Evolutionary conservation across 78 protist species (phyloP), one percentile per base, ranked within the genome.

Genomic region (slime mould (Dictyostelium discoideum)): DNA sequence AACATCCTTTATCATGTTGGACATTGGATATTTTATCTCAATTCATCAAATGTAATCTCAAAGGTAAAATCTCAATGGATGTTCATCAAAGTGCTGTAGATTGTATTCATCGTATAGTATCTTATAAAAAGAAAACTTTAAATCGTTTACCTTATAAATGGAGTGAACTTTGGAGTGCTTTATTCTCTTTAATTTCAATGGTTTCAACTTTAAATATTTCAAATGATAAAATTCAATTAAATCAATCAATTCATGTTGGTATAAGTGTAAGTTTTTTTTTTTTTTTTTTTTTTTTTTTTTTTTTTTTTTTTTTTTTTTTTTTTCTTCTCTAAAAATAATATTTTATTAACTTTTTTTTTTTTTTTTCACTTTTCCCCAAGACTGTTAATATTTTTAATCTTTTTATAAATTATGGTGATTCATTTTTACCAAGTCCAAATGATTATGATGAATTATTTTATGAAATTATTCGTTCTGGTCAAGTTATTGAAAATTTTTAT

Each of bases 361-460:
- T 63, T 63, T 73, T 13, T 4, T 13, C n/a, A n/a, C 32, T 13
- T 32, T 73, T 29, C 0, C 32, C 0, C 0, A 54, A 86, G 92
- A 37, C 87, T 48, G 65, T 90, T 18, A 90, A 90, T 82, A 48
- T 90, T 37, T 90, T 90, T 69, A 90, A 90, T 54, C 39, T 90
- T 9, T 90, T 90, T 50, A 73, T 90, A 1, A 90, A 90, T 73
- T 90, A 90, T 90, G 95, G 95, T 40, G 95, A 90, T n/a, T 82
- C 86, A 69, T 90, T 90, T 46, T 60, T 90, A n/a, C 88, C 95
- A 13, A n/a, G 60, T n/a, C 95, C 95, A 90, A 90, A 74, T 73
- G 95, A 90, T 18, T 90, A 90, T 24, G 88, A 82, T 90, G 95
- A 90, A 46, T 42, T 90, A 22, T 90, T 90, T 78, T 90, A 90